These are phyloP conservation scores for Exophiala phaeomuriformis DNA, from an alignment of 2,329 filamentous ascomycete species.

Conservation along the genomic window DNA sequence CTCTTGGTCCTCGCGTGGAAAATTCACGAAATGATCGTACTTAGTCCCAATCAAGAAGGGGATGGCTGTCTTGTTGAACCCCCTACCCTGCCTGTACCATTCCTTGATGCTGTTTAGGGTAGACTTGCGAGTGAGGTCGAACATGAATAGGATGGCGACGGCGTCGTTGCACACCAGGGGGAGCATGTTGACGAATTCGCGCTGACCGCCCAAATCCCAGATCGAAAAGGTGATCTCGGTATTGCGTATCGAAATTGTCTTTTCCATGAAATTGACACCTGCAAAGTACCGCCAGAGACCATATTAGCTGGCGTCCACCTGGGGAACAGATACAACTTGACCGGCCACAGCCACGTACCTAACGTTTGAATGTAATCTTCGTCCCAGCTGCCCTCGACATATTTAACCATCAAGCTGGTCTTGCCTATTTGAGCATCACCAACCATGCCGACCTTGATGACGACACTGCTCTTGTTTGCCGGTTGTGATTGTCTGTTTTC, in stretches of 20 bases:
- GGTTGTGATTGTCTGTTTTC: constrained; percentile 35
- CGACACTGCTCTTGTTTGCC: constrained; percentile 58
- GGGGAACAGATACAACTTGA: not conserved
- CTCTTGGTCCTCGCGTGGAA: constrained; percentile 92
- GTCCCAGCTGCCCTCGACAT: constrained; percentile 98
- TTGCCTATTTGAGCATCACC: constrained; percentile 98
- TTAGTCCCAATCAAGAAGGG: constrained; percentile 96
- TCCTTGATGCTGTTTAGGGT: constrained; percentile 99
- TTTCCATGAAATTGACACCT: constrained; percentile 99
- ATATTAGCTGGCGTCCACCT: not conserved
- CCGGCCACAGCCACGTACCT: constrained; percentile 43
- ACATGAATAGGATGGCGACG: constrained; percentile 99
- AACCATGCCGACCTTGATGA: constrained; percentile 99
- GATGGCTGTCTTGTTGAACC: constrained; percentile 99
- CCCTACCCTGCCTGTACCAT: constrained; percentile 95
- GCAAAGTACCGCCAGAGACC: constrained; percentile 22
- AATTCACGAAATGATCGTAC: constrained; percentile 99
- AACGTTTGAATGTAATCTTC: constrained; percentile 99
- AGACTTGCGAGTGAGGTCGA: constrained; percentile 94
- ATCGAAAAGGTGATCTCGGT: constrained; percentile 99
- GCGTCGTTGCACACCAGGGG: constrained; percentile 99
- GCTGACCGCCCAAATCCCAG: constrained; percentile 95
- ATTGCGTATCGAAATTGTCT: constrained; percentile 98
- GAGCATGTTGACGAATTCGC: constrained; percentile 99
- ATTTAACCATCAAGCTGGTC: constrained; percentile 99